Evolutionary conservation across 139 green algal species (phyloP).

Genomic region (Chlorella vulgaris): DNA sequence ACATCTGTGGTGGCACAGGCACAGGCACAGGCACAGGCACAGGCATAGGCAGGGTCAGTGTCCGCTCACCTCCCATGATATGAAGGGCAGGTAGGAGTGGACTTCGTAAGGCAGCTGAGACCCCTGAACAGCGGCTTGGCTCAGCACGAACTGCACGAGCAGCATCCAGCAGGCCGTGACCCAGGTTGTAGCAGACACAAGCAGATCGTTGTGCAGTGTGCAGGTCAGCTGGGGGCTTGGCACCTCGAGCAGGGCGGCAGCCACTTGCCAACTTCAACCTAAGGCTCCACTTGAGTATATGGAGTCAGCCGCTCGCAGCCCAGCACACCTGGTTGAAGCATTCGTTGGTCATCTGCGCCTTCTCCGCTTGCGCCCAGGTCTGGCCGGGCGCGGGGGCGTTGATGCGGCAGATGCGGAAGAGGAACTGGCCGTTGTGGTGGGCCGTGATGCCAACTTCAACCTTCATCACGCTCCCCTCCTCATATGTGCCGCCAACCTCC

Average conservation of each 20-base stretch:
- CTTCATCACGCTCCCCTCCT: slow-evolving; percentile 11
- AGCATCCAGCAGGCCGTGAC: too few relatives aligned
- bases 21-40: neutral
- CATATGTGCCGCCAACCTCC: slow-evolving; percentile 20
- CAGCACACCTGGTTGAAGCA: slow-evolving; percentile 35
- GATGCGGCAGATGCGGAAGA: slow-evolving; percentile 26
- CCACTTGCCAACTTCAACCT: too few relatives aligned
- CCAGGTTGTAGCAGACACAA: too few relatives aligned
- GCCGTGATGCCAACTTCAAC: slow-evolving; percentile 20
- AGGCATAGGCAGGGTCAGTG: too few relatives aligned
- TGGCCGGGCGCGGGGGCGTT: neutral
- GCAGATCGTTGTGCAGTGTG: neutral
- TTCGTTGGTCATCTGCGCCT: slow-evolving; percentile 14
- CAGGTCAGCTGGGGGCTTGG: too few relatives aligned
- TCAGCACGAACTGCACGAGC: slow-evolving; percentile 2
- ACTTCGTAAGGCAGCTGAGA: neutral
- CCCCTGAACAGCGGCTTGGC: neutral
- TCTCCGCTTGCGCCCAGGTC: slow-evolving; percentile 30
- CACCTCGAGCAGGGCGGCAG: too few relatives aligned
- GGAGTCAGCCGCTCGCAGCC: too few relatives aligned
- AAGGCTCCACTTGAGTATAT: too few relatives aligned
- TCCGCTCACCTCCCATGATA: neutral
- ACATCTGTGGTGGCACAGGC: neutral
- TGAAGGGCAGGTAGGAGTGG: slow-evolving; percentile 18
- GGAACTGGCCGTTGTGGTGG: slow-evolving; percentile 26